Base-by-base conservation (phyloP, 352 stramenopile species). In the Aphanomyces stellatus region DNA sequence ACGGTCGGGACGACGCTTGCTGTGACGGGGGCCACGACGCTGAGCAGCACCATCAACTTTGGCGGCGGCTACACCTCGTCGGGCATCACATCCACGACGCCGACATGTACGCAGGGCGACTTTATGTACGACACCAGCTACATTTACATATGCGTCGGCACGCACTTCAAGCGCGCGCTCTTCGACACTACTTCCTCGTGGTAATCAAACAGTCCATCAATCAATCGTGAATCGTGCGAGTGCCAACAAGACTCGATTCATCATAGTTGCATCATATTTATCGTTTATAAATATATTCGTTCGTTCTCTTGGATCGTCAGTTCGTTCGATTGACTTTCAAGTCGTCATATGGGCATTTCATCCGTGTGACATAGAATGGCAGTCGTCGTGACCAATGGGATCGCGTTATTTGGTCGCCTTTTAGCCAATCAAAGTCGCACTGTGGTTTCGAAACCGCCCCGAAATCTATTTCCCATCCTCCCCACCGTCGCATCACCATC, bases 61-160 rank as follows among this genome's bases (percentile, higher is more conserved):
- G 8, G 22, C 6, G 55, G 55, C 4, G 55, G 27, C 8, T 63
- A 34, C 55, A 49, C 55, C 8, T 63, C 55, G 19, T 42, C 55
- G 17, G 15, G 27, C 19, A 63, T 63, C 55, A 51, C 55, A 22
- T 63, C 55, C 27, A 34, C 55, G 13, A 63, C 55, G 13, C 25
- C 17, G 4, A n/a, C n/a, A n/a, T 63, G 55, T 22, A 35, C 55
- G 19, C 55, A 63, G 49, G 55, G 55, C 22, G 55, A 63, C 40
- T 35, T 63, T 15, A 30, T 24, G 8, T 63, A 33, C 35, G 34
- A 42, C 31, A 43, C 55, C 5, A 43, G 11, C 6, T 17, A 31
- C 6, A 15, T 63, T 8, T 63, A 63, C 55, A 63, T 63, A 19
- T 63, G 55, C 40, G 31, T 49, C 22, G 55, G 55, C 33, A 35